Evolutionary conservation across 768 basidiomycete species (phyloP).

Genomic region (Cubamyces sp.): DNA sequence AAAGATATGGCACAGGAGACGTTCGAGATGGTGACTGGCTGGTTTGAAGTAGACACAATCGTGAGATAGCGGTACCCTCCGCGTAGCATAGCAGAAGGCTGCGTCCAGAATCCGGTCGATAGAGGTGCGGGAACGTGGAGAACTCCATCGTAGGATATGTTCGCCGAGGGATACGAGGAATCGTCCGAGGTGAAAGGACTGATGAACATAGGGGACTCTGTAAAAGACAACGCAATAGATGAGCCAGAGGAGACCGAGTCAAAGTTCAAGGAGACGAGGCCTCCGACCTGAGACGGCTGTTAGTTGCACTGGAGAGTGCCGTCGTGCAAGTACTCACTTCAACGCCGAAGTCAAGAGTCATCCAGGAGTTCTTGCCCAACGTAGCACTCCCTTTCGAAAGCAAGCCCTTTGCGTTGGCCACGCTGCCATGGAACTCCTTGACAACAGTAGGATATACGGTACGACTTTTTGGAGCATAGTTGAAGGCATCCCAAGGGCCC

Average conservation of each 20-base stretch:
- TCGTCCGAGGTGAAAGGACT: constrained; percentile 57
- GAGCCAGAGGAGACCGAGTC: constrained; percentile 38
- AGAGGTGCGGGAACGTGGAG: constrained; percentile 45
- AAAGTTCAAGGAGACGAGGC: constrained; percentile 54
- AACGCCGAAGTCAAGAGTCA: constrained; percentile 58
- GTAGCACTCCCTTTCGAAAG: constrained; percentile 45
- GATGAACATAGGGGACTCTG: constrained; percentile 60
- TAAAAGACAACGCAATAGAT: constrained; percentile 55
- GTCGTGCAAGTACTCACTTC: constrained; percentile 42
- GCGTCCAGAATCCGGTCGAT: constrained; percentile 48
- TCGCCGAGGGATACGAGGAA: constrained; percentile 38
- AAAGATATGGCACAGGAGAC: constrained; percentile 55
- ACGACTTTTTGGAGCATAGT: constrained; percentile 51
- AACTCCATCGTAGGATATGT: constrained; percentile 51
- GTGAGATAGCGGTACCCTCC: constrained; percentile 62
- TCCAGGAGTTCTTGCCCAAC: constrained; percentile 48
- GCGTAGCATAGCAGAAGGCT: constrained; percentile 47
- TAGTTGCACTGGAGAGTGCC: no score
- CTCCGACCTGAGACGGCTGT: constrained; percentile 48
- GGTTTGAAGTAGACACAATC: constrained; percentile 42
- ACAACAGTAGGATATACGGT: constrained; percentile 50
- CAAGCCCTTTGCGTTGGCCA: constrained; percentile 39
- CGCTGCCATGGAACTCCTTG: constrained; percentile 41
- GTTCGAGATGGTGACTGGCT: constrained; percentile 48
- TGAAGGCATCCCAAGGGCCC: constrained; percentile 59